Conservation (phyloP, 129 eudicot species). For the Sambucus nigra region DNA sequence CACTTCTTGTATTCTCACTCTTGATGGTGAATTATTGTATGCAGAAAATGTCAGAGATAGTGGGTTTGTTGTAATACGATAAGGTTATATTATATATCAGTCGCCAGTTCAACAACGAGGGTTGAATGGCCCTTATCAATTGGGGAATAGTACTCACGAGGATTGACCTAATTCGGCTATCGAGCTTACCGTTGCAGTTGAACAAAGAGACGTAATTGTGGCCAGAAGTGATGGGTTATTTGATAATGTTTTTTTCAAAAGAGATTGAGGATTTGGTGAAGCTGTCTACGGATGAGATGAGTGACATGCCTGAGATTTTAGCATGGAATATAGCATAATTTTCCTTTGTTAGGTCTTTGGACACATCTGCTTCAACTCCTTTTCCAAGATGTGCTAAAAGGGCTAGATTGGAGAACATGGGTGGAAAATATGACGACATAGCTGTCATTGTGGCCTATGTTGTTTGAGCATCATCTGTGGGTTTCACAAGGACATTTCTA, state of each 20-base stretch:
- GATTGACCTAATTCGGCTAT: neutral
- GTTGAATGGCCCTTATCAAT: conserved; percentile 9
- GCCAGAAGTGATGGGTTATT: conserved; percentile 11
- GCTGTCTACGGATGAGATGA: neutral
- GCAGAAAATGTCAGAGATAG: conserved; percentile 12
- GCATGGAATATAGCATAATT: conserved; percentile 1
- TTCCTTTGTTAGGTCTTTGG: neutral
- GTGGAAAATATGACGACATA: conserved; percentile 11
- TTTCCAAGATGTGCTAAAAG: neutral
- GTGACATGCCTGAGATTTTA: neutral
- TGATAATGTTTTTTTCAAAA: conserved; percentile 1
- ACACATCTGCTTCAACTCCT: neutral
- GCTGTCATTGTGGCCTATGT: conserved; percentile 10
- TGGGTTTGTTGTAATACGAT: conserved; percentile 6
- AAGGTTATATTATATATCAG: neutral
- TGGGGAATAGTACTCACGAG: neutral
- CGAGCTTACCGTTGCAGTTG: neutral
- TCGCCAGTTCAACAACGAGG: neutral
- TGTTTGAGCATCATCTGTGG: too few relatives aligned
- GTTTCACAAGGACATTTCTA: too few relatives aligned
- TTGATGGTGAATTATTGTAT: neutral
- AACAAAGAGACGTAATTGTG: conserved; percentile 1
- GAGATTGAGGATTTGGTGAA: conserved; percentile 5
- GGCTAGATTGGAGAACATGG: neutral
- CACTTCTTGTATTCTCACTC: conserved; percentile 9